A percentile compares a stretch with the other conserved stretches of the same genome.
phyloP scores from a whole-genome alignment of 2,329 filamentous ascomycete genomes.

The Monosporascus sp. region DNA sequence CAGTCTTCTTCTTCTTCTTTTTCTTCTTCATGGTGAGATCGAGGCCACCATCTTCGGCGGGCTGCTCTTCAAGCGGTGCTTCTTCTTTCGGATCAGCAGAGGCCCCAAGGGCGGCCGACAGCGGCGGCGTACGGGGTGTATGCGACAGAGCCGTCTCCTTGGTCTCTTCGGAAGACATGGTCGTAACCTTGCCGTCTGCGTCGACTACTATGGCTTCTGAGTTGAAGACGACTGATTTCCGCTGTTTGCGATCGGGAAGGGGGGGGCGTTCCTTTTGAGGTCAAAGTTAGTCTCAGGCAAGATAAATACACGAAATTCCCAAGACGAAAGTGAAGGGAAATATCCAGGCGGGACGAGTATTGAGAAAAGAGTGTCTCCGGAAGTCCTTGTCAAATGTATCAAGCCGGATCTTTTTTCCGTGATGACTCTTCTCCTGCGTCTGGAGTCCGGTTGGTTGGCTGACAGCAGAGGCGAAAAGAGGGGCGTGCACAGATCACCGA shows the following conservation, averaged over 20 bases:
- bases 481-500: no score
- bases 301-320: background rate
- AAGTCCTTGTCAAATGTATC: no score
- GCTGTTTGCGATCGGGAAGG: slow-evolving; percentile 59
- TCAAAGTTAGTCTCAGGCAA: slow-evolving; percentile 19
- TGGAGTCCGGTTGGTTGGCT: no score
- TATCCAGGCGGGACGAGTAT: background rate
- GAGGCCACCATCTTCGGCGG: slow-evolving; percentile 53
- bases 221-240: slow-evolving; percentile 92
- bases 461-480: no score
- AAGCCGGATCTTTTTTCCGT: no score
- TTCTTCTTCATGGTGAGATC: slow-evolving; percentile 72
- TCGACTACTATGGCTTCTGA: slow-evolving; percentile 84
- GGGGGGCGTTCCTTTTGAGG: slow-evolving; percentile 21
- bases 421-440: no score
- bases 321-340: background rate
- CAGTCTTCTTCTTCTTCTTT: slow-evolving; percentile 55
- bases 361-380: no score
- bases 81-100: slow-evolving; percentile 48
- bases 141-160: slow-evolving; percentile 81
- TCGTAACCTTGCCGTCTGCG: slow-evolving; percentile 78
- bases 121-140: slow-evolving; percentile 60
- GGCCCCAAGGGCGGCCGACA: slow-evolving; percentile 48
- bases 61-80: slow-evolving; percentile 17
- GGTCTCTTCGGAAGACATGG: slow-evolving; percentile 68